phyloP scores from a whole-genome alignment of 2,329 filamentous ascomycete genomes.

The Chaetothyriales sp. region DNA sequence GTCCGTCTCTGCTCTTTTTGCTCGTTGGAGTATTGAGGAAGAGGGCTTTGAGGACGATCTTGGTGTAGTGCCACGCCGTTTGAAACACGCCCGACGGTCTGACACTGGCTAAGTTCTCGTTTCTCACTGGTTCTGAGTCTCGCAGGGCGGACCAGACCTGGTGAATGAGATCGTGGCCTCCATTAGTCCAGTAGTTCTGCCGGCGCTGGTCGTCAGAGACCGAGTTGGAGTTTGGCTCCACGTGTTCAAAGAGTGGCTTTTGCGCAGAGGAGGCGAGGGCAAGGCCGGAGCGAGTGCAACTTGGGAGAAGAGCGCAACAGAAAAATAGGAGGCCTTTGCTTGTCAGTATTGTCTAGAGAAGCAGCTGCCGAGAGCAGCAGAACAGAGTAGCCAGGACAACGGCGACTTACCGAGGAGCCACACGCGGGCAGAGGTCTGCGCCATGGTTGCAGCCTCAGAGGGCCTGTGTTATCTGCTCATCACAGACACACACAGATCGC shows the following conservation, averaged over 20 bases:
- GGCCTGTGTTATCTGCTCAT: not conserved
- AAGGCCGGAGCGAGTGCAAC: not conserved
- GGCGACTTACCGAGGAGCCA: not conserved
- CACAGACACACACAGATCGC: not conserved
- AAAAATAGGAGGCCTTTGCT: not conserved
- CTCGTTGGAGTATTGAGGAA: slow-evolving; percentile 41
- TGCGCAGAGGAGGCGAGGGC: not conserved
- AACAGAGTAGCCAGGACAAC: no score
- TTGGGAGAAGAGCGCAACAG: not conserved
- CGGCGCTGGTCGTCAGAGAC: slow-evolving; percentile 6
- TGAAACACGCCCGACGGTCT: slow-evolving; percentile 45
- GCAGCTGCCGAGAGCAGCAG: not conserved
- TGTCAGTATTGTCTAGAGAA: not conserved
- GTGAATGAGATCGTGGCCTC: slow-evolving; percentile 14
- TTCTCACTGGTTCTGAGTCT: slow-evolving; percentile 15
- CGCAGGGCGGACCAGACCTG: slow-evolving; percentile 15
- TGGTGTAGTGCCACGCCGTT: slow-evolving; percentile 44
- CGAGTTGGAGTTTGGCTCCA: slow-evolving; percentile 2
- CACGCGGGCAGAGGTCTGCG: not conserved
- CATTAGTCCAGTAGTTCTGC: slow-evolving; percentile 10
- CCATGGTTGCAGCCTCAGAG: not conserved
- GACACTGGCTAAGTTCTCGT: slow-evolving; percentile 12
- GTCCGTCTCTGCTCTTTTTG: slow-evolving; percentile 32
- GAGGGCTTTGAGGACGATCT: slow-evolving; percentile 46
- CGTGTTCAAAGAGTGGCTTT: not conserved